Base-by-base conservation (phyloP, 1,139 yeast genomes). In the Yamadazyma kanchanaburiensis region DNA sequence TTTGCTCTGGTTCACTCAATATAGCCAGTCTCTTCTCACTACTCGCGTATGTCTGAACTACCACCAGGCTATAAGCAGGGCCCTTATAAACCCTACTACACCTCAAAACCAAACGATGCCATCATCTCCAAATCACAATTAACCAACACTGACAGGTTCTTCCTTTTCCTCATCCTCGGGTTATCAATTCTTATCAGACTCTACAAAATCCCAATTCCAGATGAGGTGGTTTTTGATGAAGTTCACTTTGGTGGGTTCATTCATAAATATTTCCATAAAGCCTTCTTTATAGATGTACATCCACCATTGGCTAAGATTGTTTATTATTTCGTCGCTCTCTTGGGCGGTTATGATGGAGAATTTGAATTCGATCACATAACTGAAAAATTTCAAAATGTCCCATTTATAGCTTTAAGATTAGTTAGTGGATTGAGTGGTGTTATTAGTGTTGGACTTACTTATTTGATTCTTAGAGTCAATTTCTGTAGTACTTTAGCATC, bases 191-290 rank as follows among this genome's bases (percentile, higher is more conserved):
- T 45, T 12, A 43, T 59, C 12, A 46, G 97, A 43, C 61, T 82
- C 32, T 67, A 72, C 48, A 71, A 73, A 37, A 55, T 91, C 28
- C 69, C 75, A 27, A 55, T 64, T 37, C 98, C 98, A 12, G 59
- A 75, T 40, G 74, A 85, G 24, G 95, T 91, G 27, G 96, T 91
- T 20, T 91, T 91, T 53, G 98, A 91, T 63, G 98, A 91, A 57
- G 88, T 80, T 28, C 88, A 81, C 53, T 59, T 66, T 29, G 64
- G 64, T 6, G 55, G 58, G 6, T 60, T 52, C 38, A 56, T 54
- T 2, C 37, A 49, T 34, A 68, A 72, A 36, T 86, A 83, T 58
- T 56, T 67, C 39, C 60, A 60, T 24, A 85, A 87, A n/a, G 64
- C 70, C 25, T 80, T 74, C 42, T 80, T 75, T 46, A 48, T 78